phyloP scores from a whole-genome alignment of 1,139 yeast species.

The Geotrichum bryndzae region DNA sequence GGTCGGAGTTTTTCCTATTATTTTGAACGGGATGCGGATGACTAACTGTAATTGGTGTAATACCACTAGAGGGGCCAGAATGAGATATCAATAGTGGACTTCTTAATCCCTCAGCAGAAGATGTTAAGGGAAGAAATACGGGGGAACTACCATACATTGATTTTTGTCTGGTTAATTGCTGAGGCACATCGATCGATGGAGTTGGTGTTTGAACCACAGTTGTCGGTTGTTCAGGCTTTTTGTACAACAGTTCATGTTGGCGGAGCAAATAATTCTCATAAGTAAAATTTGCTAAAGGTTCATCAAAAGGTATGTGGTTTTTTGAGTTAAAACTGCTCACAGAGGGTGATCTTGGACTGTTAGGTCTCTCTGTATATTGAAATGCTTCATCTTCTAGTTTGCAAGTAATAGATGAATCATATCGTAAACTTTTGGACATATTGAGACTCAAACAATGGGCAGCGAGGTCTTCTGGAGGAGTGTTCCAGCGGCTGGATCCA shows the following conservation, averaged over 20 bases:
- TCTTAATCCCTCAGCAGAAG: background rate
- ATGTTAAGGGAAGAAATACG: constrained; percentile 4
- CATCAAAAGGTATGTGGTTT: background rate
- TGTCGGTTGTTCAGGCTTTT: constrained; percentile 1
- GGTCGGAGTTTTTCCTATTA: constrained; percentile 8
- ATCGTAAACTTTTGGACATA: background rate
- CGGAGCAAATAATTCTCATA: constrained; percentile 19
- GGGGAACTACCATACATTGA: background rate
- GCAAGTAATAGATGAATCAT: background rate
- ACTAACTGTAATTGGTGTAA: constrained; percentile 16
- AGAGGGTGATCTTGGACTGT: background rate
- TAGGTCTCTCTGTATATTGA: background rate
- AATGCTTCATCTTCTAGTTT: background rate
- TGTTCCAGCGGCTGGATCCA: background rate
- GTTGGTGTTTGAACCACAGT: background rate
- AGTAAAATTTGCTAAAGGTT: background rate
- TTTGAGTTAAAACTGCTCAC: background rate
- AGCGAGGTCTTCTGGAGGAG: constrained; percentile 5
- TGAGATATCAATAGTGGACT: constrained; percentile 19
- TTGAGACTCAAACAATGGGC: constrained; percentile 5
- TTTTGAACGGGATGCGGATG: constrained; percentile 16
- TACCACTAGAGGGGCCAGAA: constrained; percentile 16
- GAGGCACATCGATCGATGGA: constrained; percentile 4
- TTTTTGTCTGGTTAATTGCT: background rate
- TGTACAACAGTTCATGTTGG: constrained; percentile 24